Conservation (phyloP, 352 stramenopile genomes). For the Phytophthora meadii region DNA sequence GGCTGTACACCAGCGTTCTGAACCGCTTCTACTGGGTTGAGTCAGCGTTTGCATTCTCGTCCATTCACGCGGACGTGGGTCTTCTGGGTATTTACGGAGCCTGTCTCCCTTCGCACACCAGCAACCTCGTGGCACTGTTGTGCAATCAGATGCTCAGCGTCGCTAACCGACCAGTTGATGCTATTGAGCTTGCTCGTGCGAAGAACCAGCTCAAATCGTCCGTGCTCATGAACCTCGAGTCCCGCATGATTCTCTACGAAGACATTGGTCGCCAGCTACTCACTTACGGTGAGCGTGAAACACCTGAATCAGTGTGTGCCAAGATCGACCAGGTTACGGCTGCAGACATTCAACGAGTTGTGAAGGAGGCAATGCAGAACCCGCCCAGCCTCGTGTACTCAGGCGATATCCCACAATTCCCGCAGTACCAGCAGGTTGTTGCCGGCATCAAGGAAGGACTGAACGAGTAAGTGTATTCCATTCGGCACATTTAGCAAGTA, state of each 20-base stretch:
- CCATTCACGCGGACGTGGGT: constrained; percentile 95
- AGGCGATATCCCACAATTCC: constrained; percentile 79
- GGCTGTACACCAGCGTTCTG: constrained; percentile 97
- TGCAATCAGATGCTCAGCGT: constrained; percentile 94
- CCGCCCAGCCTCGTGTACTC: constrained; percentile 87
- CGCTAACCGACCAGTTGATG: constrained; percentile 74
- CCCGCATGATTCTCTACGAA: constrained; percentile 97
- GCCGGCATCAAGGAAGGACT: constrained; percentile 78
- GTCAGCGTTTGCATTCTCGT: constrained; percentile 97
- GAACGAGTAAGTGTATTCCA: constrained; percentile 32
- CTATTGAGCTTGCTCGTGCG: constrained; percentile 93
- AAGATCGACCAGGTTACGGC: constrained; percentile 91
- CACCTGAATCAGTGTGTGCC: constrained; percentile 82
- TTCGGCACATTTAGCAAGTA: constrained; percentile 9
- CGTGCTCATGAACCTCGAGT: constrained; percentile 99
- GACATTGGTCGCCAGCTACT: constrained; percentile 98
- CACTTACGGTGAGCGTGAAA: constrained; percentile 95
- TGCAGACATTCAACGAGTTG: constrained; percentile 85
- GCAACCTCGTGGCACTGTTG: constrained; percentile 93
- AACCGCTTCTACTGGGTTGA: constrained; percentile 99
- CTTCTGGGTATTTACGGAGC: constrained; percentile 96
- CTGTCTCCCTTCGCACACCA: constrained; percentile 81
- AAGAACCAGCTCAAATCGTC: constrained; percentile 99
- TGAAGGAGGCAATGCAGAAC: constrained; percentile 77
- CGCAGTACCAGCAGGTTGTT: constrained; percentile 85